phyloP scores from a whole-genome alignment of 371 early-diverging fungal genomes.

The Choanephora cucurbitarum region DNA sequence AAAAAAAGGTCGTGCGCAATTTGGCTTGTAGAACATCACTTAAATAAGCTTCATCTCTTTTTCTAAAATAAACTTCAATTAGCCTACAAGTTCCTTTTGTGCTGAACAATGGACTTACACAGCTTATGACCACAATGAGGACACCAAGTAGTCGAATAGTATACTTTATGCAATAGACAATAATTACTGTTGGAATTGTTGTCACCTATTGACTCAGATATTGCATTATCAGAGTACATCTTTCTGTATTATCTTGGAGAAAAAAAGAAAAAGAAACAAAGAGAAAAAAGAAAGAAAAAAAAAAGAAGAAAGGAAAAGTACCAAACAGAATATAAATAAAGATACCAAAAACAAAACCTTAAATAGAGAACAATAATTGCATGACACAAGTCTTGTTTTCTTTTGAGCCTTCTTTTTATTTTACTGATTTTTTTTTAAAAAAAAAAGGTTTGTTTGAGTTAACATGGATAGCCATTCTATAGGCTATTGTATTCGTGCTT shows the following conservation, averaged over 20 bases:
- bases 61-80: too few relatives aligned
- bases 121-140: constrained; percentile 19
- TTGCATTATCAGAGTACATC: not conserved
- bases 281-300: not conserved
- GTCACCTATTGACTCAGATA: not conserved
- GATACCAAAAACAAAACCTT: not conserved
- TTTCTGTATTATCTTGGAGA: not conserved
- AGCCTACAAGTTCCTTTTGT: too few relatives aligned
- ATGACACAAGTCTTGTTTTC: not conserved
- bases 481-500: too few relatives aligned
- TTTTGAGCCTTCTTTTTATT: not conserved
- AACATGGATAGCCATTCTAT: too few relatives aligned
- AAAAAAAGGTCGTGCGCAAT: not conserved
- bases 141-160: constrained; percentile 26
- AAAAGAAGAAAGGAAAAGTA: not conserved
- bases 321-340: too few relatives aligned
- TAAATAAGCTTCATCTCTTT: too few relatives aligned
- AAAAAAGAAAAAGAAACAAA: not conserved
- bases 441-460: too few relatives aligned
- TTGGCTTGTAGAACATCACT: not conserved
- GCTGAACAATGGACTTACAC: constrained; percentile 16
- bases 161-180: constrained; percentile 21
- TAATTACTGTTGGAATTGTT: constrained; percentile 8
- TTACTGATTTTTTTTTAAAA: too few relatives aligned
- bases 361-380: not conserved